Base-by-base conservation (phyloP, 176 grass and related monocot genomes). In the Poa annua region DNA sequence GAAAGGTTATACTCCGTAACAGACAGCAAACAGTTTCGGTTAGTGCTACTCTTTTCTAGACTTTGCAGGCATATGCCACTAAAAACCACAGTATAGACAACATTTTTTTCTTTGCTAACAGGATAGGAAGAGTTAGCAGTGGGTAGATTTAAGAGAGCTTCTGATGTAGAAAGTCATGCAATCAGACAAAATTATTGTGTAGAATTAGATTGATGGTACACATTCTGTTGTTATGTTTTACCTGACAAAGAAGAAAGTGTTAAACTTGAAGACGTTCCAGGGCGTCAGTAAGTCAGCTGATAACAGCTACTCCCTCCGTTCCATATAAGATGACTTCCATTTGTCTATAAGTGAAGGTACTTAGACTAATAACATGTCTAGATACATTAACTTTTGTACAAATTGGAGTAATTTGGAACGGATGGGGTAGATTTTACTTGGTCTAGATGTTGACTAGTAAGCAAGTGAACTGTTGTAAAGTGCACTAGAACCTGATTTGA, bases 81-180 rank as follows among this genome's bases (percentile, higher is more conserved):
- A 81, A 16, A 72, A 21, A 35, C 29, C 39, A 66, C 21, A 77
- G 17, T 49, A 49, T 0, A 49, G 47, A 49, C 47, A 49, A 49
- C 47, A 11, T 49, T 14, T 14, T 48, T 49, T 14, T 49, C 12
- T 12, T 4, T 60, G 25, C 8, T 74, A 29, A 81, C 17, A 62
- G 29, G 63, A 75, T 41, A 29, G 20, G 22, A 68, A 75, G 7
- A 74, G 34, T 41, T 47, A 55, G 24, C n/a, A 78, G 20, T 34
- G 68, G 39, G 60, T 48, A 45, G 55, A 22, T 77, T 81, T 6
- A 36, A 39, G 64, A 80, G 57, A 41, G 45, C 47, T 34, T 22
- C 66, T 79, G 39, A 62, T 25, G 26, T 61, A 33, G 42, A 68
- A 67, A 81, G 50, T 15, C 44, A 54, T 34, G 34, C 71, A 24